Percentiles rank a stretch among this genome's conserved stretches.
These are phyloP conservation scores for Vitis riparia DNA, from an alignment of 164 flowering plant genomes.

Conservation along the genomic window DNA sequence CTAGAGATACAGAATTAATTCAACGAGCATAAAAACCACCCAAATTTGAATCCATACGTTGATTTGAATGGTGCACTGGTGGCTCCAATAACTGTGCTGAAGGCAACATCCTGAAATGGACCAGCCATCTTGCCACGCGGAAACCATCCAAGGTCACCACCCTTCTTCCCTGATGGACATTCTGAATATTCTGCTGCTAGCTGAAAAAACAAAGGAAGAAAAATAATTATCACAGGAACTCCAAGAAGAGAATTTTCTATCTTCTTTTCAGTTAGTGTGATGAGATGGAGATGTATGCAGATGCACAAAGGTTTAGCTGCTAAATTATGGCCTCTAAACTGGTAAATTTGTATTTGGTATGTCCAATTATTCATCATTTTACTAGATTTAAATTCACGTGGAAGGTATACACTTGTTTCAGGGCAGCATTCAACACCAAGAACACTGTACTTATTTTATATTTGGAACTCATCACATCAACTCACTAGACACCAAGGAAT, in stretches of 20 bases:
- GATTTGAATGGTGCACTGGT: constrained; percentile 98
- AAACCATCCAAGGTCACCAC: constrained; percentile 99
- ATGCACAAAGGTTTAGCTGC: too few relatives aligned
- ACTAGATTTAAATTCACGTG: too few relatives aligned
- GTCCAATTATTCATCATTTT: too few relatives aligned
- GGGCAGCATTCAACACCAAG: too few relatives aligned
- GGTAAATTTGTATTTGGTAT: too few relatives aligned
- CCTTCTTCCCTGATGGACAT: constrained; percentile 97
- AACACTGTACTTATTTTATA: too few relatives aligned
- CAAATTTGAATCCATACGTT: constrained; percentile 49
- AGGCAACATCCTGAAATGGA: constrained; percentile 98
- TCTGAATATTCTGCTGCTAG: constrained; percentile 91
- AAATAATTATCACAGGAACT: background rate
- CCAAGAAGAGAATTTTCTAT: background rate
- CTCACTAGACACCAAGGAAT: too few relatives aligned
- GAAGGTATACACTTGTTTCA: too few relatives aligned
- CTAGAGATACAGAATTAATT: background rate
- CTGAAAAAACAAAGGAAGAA: constrained; percentile 29
- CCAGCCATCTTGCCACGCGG: constrained; percentile 99
- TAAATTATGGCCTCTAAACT: too few relatives aligned
- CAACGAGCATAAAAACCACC: background rate
- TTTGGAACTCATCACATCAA: too few relatives aligned
- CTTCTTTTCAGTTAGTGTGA: too few relatives aligned
- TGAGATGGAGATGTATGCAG: too few relatives aligned
- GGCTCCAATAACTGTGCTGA: constrained; percentile 78